Base-by-base conservation (phyloP, 768 basidiomycete genomes). In the Suillus occidentalis region DNA sequence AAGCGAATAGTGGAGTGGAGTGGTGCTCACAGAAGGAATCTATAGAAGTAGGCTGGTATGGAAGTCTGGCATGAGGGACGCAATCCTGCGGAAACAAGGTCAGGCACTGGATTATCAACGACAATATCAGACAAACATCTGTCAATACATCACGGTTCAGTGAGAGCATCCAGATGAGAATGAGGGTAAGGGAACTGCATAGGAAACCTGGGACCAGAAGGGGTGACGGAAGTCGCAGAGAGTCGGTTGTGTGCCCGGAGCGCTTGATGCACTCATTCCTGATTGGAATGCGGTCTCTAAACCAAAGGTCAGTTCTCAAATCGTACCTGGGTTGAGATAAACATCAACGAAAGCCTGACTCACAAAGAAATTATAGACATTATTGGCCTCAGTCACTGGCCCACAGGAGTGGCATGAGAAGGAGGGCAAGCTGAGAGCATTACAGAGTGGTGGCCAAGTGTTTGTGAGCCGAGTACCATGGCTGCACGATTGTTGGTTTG, bases 141-240 rank as follows among this genome's bases (percentile, higher is more conserved):
- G 81, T 80, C 14, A 86, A 84, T 72, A 91, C 86, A 74, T 91
- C 89, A 62, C 90, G 81, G 69, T 91, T 91, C 72, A 91, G 76
- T 6, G 88, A 89, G 60, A 92, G 78, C 88, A 91, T 91, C 90
- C 90, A 92, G 28, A 90, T 87, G 34, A 92, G 82, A 66, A 92
- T n/a, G n/a, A n/a, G n/a, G n/a, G n/a, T n/a, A n/a, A n/a, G n/a
- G n/a, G n/a, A n/a, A n/a, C n/a, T n/a, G n/a, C n/a, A n/a, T n/a
- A n/a, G n/a, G n/a, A n/a, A n/a, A n/a, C n/a, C n/a, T n/a, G n/a
- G n/a, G n/a, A n/a, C n/a, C n/a, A n/a, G n/a, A n/a, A n/a, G n/a
- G n/a, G n/a, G n/a, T n/a, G n/a, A n/a, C n/a, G n/a, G n/a, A n/a
- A n/a, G n/a, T n/a, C n/a, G n/a, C n/a, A n/a, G n/a, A n/a, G n/a